Evolutionary conservation across 2,329 filamentous ascomycete genomes (phyloP), one percentile per base, ranked within the genome.

Genomic region (Colletotrichum sublineola): DNA sequence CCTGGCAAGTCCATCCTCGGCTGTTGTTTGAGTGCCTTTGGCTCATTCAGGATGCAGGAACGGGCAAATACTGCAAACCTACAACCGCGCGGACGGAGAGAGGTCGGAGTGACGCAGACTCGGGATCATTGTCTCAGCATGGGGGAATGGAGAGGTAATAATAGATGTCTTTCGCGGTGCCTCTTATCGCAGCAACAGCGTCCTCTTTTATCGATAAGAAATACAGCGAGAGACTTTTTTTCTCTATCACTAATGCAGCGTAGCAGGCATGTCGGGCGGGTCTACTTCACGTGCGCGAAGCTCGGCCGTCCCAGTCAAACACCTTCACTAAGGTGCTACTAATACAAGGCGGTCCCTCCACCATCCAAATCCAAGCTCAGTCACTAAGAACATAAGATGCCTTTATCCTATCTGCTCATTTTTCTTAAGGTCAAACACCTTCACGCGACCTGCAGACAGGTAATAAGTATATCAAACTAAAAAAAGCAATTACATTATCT

Each of bases 401-500:
- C n/a, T n/a, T n/a, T n/a, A n/a, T n/a, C n/a, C n/a, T n/a, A n/a
- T n/a, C n/a, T n/a, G n/a, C n/a, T n/a, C n/a, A n/a, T n/a, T n/a
- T n/a, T n/a, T n/a, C n/a, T n/a, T n/a, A n/a, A n/a, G 52, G 52
- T 58, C 67, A 33, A 36, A n/a, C 44, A 58, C 62, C n/a, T 46
- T 72, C 69, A 72, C 65, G 69, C 69, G 69, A 68, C 68, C 68
- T 63, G 50, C 33, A 61, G 46, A 50, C 24, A 40, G 11, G n/a
- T n/a, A n/a, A n/a, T n/a, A n/a, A n/a, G n/a, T n/a, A n/a, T n/a
- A n/a, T n/a, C n/a, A n/a, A n/a, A n/a, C n/a, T n/a, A n/a, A n/a
- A n/a, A n/a, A n/a, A n/a, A n/a, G n/a, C n/a, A n/a, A n/a, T n/a
- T n/a, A n/a, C n/a, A n/a, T n/a, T n/a, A n/a, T n/a, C n/a, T n/a